These are phyloP conservation scores for Phyllosticta citrichinensis DNA, from an alignment of 2,329 filamentous ascomycete species.

Conservation along the genomic window DNA sequence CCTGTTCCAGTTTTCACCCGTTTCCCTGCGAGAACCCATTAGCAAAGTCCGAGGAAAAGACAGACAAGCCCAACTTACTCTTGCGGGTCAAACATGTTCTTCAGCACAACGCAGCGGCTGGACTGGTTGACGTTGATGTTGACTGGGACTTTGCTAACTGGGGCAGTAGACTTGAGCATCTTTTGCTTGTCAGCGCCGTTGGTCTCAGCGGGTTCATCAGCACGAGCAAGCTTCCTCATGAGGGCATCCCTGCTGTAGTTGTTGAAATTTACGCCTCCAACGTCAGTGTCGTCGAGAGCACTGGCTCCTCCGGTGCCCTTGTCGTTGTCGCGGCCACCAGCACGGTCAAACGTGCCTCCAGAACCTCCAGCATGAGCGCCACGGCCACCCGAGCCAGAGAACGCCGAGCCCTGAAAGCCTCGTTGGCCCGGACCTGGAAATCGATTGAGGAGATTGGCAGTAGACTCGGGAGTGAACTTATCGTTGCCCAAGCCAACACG, in stretches of 20 bases:
- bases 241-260: constrained; percentile 97
- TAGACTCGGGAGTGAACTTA: constrained; percentile 98
- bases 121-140: constrained; percentile 69
- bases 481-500: constrained; percentile 98
- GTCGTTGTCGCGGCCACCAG: constrained; percentile 77
- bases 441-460: constrained; percentile 81
- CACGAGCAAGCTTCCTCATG: constrained; percentile 96
- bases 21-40: constrained; percentile 52
- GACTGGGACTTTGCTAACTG: constrained; percentile 37
- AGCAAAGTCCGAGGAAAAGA: constrained; percentile 18
- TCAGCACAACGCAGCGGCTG: constrained; percentile 84
- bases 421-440: constrained; percentile 65
- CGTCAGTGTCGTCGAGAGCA: constrained; percentile 93
- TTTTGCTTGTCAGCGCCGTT: constrained; percentile 55
- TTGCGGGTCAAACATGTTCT: constrained; percentile 88
- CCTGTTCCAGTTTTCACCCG: constrained; percentile 80
- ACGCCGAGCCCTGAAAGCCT: constrained; percentile 77
- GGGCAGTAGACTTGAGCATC: constrained; percentile 67
- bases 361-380: constrained; percentile 68
- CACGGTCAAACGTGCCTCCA: constrained; percentile 72
- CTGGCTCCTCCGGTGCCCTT: constrained; percentile 82
- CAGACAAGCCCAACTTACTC: constrained; percentile 55
- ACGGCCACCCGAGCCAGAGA: constrained; percentile 82
- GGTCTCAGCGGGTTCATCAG: constrained; percentile 65
- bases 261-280: constrained; percentile 98